Evolutionary conservation across 805 yeast genomes (phyloP), one percentile per base, ranked within the genome.

Genomic region (Jamesozyma jinghongensis): DNA sequence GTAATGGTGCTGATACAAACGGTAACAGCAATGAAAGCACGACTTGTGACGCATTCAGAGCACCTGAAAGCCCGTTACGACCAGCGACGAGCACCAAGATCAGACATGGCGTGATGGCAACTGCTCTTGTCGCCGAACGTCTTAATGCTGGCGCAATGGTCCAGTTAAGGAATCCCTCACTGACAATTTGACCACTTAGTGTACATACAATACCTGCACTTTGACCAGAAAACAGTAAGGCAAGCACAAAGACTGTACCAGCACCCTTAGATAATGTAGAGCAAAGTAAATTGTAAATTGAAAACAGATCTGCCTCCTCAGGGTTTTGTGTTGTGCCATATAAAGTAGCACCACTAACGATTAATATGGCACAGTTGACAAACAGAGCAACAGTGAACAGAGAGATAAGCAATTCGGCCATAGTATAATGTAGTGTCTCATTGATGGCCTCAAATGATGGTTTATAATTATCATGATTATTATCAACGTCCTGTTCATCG

Each of bases 201-300:
- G 97, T 87, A 58, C 94, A 86, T n/a, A 87, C 95, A 26, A 90
- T 84, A 29, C 96, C 97, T 1, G 96, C 95, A 59, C 88, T 79
- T 54, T 87, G 87, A 11, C 97, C 97, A 31, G 90, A 80, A 44
- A 85, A 81, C 34, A 88, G 65, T 51, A 88, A 69, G 1, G 96
- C 97, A 40, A 86, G 64, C 54, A 87, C 88, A 63, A 88, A 88
- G 0, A 87, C 65, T 2, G 84, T 74, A 8, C 96, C 97, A 0
- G 90, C 94, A 14, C 75, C 74, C 25, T 80, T 75, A 4, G 94
- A 81, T 35, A 88, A 65, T 37, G 75, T 73, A 8, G 63, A 50
- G 28, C 77, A 69, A 16, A 88, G 67, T 51, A 87, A 67, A 25
- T 74, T 74, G 59, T 86, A 80, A 47, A 90, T 85, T 13, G 92